Base-by-base conservation (phyloP, 352 stramenopile species). In the Phytophthora sp. region DNA sequence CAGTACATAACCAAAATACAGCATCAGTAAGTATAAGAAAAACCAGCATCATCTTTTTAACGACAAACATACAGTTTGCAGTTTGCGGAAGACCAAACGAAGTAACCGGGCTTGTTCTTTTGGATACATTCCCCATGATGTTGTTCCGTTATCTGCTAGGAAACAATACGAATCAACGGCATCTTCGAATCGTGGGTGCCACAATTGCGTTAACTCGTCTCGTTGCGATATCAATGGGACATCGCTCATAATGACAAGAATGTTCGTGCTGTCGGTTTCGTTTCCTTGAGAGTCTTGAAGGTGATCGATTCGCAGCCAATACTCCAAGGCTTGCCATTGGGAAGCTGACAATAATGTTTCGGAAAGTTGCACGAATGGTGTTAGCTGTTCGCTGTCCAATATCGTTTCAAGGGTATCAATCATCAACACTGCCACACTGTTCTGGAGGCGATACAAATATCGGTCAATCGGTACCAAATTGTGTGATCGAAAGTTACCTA, bases 241-340 rank as follows among this genome's bases (percentile, higher is more conserved):
- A 29, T 91, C 82, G n/a, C 82, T 88, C 11, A 90, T 59, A 44
- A 93, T 63, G 0, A 88, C 44, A 20, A 85, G 35, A 16, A 67
- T 66, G 26, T 73, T 74, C 12, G n/a, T 33, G 7, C 13, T 23
- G 6, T 33, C 24, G 46, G 13, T 6, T 36, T 46, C 30, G 20
- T 36, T n/a, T 39, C 8, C 9, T 56, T 50, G 15, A 9, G 15
- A 16, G 24, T 3, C 20, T 42, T 41, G 21, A 3, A 27, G 13
- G 9, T 45, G 18, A 8, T 59, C 36, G 0, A 9, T 23, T 21
- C 41, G 27, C 11, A 85, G 41, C 42, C 68, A 62, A 46, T 65
- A 69, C 18, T 79, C 60, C n/a, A 85, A 53, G 1, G 64, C 55
- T 21, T 54, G n/a, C 77, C 77, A 84, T 52, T 86, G 77, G 0